Base-by-base conservation (phyloP, 192 early-diverging fungal genomes). In the Podila horticola region DNA sequence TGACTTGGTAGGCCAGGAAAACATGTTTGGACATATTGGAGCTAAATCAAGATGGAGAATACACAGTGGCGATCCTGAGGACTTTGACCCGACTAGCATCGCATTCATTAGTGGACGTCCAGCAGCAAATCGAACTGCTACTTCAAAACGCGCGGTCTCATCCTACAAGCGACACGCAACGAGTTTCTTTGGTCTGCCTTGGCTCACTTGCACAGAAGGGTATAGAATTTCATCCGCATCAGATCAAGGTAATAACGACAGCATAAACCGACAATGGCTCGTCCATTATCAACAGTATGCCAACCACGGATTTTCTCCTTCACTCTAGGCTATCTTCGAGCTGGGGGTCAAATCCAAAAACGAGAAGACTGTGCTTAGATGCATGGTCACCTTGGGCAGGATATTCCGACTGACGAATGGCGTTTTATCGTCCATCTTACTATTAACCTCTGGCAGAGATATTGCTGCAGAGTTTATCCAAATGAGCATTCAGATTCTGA, bases 1-100 rank as follows among this genome's bases (percentile, higher is more conserved):
- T 45, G 15, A 45, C 15, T 15, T 17, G 13, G 15, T 71, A 86
- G 77, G 82, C 86, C 9, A 82, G 82, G 28, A 58, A 73, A 51
- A 74, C 74, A 1, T 87, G 86, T 55, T 31, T 84, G 30, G 63
- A 79, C 41, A 71, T 87, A 30, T 65, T 87, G 24, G 69, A 82
- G 10, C 4, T 74, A 31, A 71, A 82, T 29, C 75, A 72, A 41
- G 77, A 82, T 52, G 62, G 60, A 38, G 74, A 74, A 19, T 74
- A 84, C 60, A 75, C 82, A 12, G 79, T 84, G 34, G 84, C 71
- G 0, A 79, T 83, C 20, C 55, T 87, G 26, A 66, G 74, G 64
- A 84, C 84, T n/a, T 51, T 87, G 26, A 84, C 86, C 1, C 48
- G 74, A 6, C 31, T 85, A 29, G 72, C 83, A 8, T 82, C 74